A percentile compares a stretch with the other conserved stretches of the same genome.
Evolutionary conservation across 768 basidiomycete species (phyloP).

Genomic region (Mycena kentingensis): DNA sequence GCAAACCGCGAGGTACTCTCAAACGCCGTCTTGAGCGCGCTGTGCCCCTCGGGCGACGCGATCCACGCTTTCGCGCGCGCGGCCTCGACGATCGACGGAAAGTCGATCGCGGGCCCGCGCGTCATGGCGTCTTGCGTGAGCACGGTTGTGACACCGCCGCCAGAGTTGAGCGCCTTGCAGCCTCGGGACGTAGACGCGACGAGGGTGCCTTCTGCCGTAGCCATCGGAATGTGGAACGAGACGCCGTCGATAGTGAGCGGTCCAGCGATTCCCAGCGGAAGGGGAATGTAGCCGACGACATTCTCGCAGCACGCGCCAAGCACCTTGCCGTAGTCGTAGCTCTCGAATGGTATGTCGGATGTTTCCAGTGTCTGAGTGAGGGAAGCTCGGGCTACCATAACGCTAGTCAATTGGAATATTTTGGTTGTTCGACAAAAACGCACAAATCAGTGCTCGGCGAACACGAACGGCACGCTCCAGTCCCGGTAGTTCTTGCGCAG

Average conservation of each 20-base stretch:
- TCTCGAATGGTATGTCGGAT: conserved; percentile 77
- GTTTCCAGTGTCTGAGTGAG: conserved; percentile 79
- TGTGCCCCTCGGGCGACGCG: conserved; percentile 76
- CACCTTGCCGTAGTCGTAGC: conserved; percentile 93
- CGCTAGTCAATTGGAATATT: conserved; percentile 9
- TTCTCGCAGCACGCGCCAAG: conserved; percentile 99
- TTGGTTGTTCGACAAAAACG: conserved; percentile 36
- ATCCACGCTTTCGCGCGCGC: conserved; percentile 89
- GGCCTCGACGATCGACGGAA: conserved; percentile 78
- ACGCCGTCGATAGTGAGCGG: conserved; percentile 89
- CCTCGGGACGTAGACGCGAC: conserved; percentile 97
- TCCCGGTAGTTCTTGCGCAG: conserved; percentile 39
- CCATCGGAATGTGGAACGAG: conserved; percentile 93
- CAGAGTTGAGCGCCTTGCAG: conserved; percentile 95
- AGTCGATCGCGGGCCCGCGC: conserved; percentile 96
- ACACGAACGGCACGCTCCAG: conserved; percentile 85
- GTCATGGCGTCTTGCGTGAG: conserved; percentile 95
- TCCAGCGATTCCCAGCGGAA: conserved; percentile 95
- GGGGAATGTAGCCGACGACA: conserved; percentile 94
- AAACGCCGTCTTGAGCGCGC: conserved; percentile 78
- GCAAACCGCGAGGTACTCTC: conserved; percentile 95
- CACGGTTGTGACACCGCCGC: conserved; percentile 96
- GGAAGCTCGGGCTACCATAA: conserved; percentile 85
- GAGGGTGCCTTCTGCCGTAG: conserved; percentile 97
- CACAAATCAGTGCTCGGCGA: conserved; percentile 87